Base-by-base conservation (phyloP, 805 yeast genomes). In the Candida palmyrensis region DNA sequence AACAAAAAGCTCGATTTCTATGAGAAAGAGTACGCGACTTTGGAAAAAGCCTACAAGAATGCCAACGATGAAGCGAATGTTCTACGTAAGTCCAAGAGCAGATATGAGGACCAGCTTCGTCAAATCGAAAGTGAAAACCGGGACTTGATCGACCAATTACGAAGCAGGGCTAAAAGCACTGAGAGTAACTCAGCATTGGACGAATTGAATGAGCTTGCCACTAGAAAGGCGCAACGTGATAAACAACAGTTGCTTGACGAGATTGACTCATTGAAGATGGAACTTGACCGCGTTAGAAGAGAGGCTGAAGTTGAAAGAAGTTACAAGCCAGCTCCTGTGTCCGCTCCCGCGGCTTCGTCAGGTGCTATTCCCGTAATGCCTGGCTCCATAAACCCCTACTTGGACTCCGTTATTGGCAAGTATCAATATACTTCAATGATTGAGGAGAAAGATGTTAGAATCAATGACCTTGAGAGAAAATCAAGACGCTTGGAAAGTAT, bases 221-320 rank as follows among this genome's bases (percentile, higher is more conserved):
- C 47, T 24, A 39, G 42, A 36, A 47, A 43, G 16, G 39, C 44
- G 20, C 49, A 50, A 25, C 47, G 50, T n/a, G 66, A 64, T 40
- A 55, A 48, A 36, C 47, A 38, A 43, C 51, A 43, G 27, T 51
- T 52, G 40, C 42, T 41, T 20, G 45, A 37, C 32, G 36, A 69
- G 35, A 51, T 70, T 8, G 59, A 57, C 10, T 47, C 52, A 4
- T 46, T 70, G 35, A 59, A 57, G 21, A 44, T 47, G 13, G 67
- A 68, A 27, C 56, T 68, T 14, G 43, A 52, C 3, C 53, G 50
- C 15, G 48, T 71, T 11, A 49, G 56, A 27, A 50, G 53, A 20
- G 66, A 68, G 16, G 52, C 66, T 25, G 66, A 62, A 21, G 35
- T 38, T 32, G 55, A 64, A 41, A 53, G 36, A 30, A 29, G 48